Evolutionary conservation across 2,329 filamentous ascomycete species (phyloP), one percentile per base, ranked within the genome.

Genomic region (Fusarium pininemorale): DNA sequence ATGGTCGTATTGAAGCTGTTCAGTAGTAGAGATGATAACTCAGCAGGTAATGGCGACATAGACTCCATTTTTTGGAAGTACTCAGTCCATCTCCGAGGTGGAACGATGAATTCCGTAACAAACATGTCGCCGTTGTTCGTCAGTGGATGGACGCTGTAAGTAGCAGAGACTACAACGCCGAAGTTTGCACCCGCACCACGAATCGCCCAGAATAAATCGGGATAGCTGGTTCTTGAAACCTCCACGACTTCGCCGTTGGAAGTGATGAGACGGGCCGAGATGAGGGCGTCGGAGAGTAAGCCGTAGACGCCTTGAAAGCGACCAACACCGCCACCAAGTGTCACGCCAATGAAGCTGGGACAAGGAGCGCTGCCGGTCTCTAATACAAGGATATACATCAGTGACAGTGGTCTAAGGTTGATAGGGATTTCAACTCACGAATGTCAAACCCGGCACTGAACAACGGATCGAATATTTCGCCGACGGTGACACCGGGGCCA

Each of bases 401-500:
- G 9, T 30, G 28, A 14, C 5, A 11, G 0, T 16, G 15, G 7
- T 0, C 0, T 32, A 3, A 16, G 0, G 3, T 2, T 26, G 4
- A 3, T 11, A 14, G 12, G 48, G 0, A 14, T 0, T 24, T 0
- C 8, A 1, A 35, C 48, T 51, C 8, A 51, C 48, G 48, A 14
- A 51, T 51, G 9, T 35, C 30, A 11, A 51, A 51, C 0, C 48
- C 30, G 1, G 48, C 30, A 0, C 1, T 24, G 2, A 51, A 51
- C 5, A 51, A 0, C 0, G 48, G 48, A 4, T 51, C 48, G 3
- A 51, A 35, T 37, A 51, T 35, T 0, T 35, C 48, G 6, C 48
- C 48, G 5, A 51, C 48, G 3, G 48, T 35, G 0, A 51, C 30
- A 6, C 48, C 48, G 4, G 48, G 30, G 1, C 48, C 48, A 1